These are phyloP conservation scores for Venturia oleaginea DNA, from an alignment of 2,329 filamentous ascomycete species.

Conservation along the genomic window DNA sequence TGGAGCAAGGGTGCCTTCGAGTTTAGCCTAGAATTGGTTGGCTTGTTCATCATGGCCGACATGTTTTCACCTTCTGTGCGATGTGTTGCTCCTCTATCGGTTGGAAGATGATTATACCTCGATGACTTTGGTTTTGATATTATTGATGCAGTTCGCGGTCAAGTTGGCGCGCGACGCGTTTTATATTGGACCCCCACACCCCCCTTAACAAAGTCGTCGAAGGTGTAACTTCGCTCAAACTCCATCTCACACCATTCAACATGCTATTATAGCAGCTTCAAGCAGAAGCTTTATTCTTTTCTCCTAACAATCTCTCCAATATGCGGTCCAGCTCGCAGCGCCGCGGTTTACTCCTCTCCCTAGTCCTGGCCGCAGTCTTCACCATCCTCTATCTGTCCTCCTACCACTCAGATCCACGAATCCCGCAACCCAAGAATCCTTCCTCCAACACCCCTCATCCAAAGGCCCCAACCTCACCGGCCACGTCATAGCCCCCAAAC, in stretches of 20 bases:
- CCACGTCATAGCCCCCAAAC: conserved; percentile 66
- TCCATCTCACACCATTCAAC: neutral
- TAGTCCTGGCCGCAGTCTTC: conserved; percentile 47
- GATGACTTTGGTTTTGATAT: too few relatives aligned
- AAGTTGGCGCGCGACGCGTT: neutral
- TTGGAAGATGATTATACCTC: too few relatives aligned
- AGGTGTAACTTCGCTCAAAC: neutral
- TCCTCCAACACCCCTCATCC: conserved; percentile 7
- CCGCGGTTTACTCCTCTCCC: conserved; percentile 36
- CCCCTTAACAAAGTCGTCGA: too few relatives aligned
- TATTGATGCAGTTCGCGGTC: too few relatives aligned
- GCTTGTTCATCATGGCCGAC: too few relatives aligned
- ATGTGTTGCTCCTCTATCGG: too few relatives aligned
- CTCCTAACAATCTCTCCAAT: neutral
- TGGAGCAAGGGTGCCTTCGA: too few relatives aligned
- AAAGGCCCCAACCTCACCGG: conserved; percentile 44
- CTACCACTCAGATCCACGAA: conserved; percentile 25
- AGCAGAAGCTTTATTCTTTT: neutral
- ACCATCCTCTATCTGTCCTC: conserved; percentile 52
- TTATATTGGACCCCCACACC: neutral
- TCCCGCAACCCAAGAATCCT: conserved; percentile 19
- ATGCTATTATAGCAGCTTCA: neutral
- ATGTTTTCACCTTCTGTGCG: too few relatives aligned
- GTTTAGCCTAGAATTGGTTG: too few relatives aligned
- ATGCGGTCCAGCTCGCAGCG: conserved; percentile 19